Percentiles rank a stretch among this genome's conserved stretches.
Conservation (phyloP, 257 asterid genomes). For the Penstemon eatonii region DNA sequence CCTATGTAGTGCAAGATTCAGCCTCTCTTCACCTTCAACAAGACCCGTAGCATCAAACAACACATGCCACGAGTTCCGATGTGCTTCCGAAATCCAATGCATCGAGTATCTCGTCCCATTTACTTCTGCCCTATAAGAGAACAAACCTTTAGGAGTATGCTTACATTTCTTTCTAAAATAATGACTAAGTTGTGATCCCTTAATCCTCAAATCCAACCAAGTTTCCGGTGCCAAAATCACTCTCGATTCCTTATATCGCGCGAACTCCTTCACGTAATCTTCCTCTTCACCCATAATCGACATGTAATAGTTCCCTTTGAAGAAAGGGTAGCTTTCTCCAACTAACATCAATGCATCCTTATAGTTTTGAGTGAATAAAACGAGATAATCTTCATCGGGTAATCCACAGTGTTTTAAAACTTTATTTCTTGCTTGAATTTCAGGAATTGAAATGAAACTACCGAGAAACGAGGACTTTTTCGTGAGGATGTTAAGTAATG, state of each 20-base stretch:
- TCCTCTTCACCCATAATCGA: conserved; percentile 53
- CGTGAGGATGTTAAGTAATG: conserved; percentile 63
- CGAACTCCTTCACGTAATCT: conserved; percentile 64
- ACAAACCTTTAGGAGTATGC: conserved; percentile 69
- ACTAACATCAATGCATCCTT: conserved; percentile 77
- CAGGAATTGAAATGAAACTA: conserved; percentile 78
- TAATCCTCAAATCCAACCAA: conserved; percentile 85
- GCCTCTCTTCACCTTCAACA: conserved; percentile 60
- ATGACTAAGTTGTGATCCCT: conserved; percentile 84
- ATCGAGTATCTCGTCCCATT: conserved; percentile 58
- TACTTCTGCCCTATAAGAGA: conserved; percentile 62
- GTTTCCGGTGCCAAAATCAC: conserved; percentile 67
- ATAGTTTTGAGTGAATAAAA: conserved; percentile 50
- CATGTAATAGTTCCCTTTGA: conserved; percentile 70
- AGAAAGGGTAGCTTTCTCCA: conserved; percentile 81
- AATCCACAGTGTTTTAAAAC: conserved; percentile 78
- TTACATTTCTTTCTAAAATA: conserved; percentile 78
- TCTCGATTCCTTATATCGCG: conserved; percentile 63
- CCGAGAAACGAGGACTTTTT: conserved; percentile 63
- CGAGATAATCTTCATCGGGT: conserved; percentile 69
- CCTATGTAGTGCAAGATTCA: conserved; percentile 62
- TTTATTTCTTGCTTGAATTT: conserved; percentile 79
- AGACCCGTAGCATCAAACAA: conserved; percentile 65
- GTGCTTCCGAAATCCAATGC: conserved; percentile 94
- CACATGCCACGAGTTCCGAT: conserved; percentile 80